A percentile compares a stretch with the other conserved stretches of the same genome.
These are phyloP conservation scores for Pythium phragmiticola DNA, from an alignment of 352 stramenopile genomes.

Conservation along the genomic window DNA sequence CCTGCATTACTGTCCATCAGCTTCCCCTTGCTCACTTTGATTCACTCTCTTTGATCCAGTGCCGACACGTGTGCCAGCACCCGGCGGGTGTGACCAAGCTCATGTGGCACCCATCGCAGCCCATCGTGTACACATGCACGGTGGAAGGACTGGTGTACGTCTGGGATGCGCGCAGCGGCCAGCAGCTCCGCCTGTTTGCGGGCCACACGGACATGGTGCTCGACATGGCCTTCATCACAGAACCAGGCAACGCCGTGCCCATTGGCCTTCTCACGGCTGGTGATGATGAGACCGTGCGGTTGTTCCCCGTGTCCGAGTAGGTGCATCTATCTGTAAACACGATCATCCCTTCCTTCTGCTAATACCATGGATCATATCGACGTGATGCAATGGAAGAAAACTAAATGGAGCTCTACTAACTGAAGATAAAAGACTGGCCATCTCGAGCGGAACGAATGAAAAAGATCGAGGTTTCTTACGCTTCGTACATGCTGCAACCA, in stretches of 20 bases:
- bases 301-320: conserved; percentile 69
- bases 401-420: conserved; percentile 31
- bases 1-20: neutral
- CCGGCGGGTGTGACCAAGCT: conserved; percentile 90
- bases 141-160: conserved; percentile 89
- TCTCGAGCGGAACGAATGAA: conserved; percentile 12
- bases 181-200: conserved; percentile 69
- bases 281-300: conserved; percentile 79
- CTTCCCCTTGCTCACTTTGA: neutral
- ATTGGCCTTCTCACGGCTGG: conserved; percentile 72
- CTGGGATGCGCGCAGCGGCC: conserved; percentile 89
- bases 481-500: conserved; percentile 78
- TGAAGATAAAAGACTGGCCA: conserved; percentile 30
- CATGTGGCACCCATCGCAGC: conserved; percentile 85
- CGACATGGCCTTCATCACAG: conserved; percentile 80
- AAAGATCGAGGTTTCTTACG: conserved; percentile 37
- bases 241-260: conserved; percentile 38
- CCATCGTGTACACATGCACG: conserved; percentile 86
- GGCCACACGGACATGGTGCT: conserved; percentile 92
- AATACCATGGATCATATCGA: neutral
- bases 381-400: neutral
- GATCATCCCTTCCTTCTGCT: neutral
- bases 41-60: conserved; percentile 34
- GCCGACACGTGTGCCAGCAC: conserved; percentile 86
- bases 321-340: conserved; percentile 14